Conservation (phyloP, 306 rosid species). For the Sechiopsis laciniata region DNA sequence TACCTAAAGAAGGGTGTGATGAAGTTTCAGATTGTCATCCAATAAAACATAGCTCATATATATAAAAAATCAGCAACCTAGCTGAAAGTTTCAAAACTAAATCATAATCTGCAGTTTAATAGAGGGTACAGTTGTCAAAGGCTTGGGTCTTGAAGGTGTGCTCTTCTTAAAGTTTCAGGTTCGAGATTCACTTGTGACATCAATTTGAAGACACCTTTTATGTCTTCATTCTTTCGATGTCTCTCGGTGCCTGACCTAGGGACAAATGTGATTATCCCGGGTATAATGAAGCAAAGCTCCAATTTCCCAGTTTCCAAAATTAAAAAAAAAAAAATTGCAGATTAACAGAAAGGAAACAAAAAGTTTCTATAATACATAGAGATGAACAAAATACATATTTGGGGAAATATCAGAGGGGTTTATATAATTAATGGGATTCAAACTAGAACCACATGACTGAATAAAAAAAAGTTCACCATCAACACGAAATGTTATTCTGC, state of each 20-base stretch:
- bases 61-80: background rate
- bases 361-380: slow-evolving; percentile 6
- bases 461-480: background rate
- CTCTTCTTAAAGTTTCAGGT: no score
- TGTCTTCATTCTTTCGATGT: no score
- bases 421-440: background rate
- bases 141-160: no score
- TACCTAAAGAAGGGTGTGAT: slow-evolving; percentile 22
- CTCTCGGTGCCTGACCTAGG: no score
- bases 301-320: no score
- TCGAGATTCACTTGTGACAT: no score
- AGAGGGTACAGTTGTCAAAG: no score
- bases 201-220: no score
- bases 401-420: background rate
- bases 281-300: no score
- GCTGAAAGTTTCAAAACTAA: background rate
- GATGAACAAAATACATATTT: background rate
- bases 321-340: no score
- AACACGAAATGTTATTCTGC: slow-evolving; percentile 6
- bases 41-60: slow-evolving; percentile 3
- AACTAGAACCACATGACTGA: background rate
- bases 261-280: no score
- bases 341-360: no score
- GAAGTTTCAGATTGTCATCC: slow-evolving; percentile 2
- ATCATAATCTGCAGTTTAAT: background rate